Conservation (phyloP, 2,329 filamentous ascomycete species). For the Aciculosporium take region DNA sequence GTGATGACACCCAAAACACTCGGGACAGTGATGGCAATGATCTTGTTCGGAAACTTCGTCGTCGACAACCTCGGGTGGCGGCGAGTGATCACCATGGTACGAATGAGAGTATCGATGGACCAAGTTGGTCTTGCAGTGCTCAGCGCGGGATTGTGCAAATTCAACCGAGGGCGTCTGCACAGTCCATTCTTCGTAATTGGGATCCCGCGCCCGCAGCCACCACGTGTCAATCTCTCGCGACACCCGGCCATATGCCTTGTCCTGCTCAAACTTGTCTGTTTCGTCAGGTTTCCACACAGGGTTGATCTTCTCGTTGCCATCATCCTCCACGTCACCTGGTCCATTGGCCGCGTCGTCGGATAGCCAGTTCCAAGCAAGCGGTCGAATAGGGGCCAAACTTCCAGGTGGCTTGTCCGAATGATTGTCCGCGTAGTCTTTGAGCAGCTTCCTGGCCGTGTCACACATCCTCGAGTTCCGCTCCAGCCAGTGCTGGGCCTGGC, state of each 20-base stretch:
- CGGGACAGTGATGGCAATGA: conserved; percentile 21
- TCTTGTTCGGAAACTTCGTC: conserved; percentile 25
- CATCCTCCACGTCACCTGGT: conserved; percentile 19
- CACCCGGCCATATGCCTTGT: conserved; percentile 43
- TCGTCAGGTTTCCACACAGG: conserved; percentile 38
- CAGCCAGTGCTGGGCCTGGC: conserved; percentile 48
- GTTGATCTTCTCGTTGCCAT: conserved; percentile 28
- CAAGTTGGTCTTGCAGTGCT: conserved; percentile 44
- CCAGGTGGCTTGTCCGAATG: conserved; percentile 35
- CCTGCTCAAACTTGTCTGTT: conserved; percentile 43
- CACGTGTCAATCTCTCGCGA: conserved; percentile 51
- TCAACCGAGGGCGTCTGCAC: conserved; percentile 46
- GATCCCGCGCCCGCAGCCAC: conserved; percentile 47
- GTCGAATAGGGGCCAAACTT: conserved; percentile 33
- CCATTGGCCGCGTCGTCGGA: conserved; percentile 22
- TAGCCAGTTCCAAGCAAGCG: conserved; percentile 42
- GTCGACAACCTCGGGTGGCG: conserved; percentile 21
- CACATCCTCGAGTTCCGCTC: conserved; percentile 46
- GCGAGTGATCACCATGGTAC: conserved; percentile 28
- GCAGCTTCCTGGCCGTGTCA: conserved; percentile 36
- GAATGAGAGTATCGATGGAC: conserved; percentile 39
- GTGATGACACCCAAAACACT: conserved; percentile 15
- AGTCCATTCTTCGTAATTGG: conserved; percentile 45
- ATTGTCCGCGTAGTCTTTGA: conserved; percentile 39
- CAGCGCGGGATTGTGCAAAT: conserved; percentile 41